Conservation (phyloP, 1,139 yeast genomes). For the Debaryomyces psychrophilus region DNA sequence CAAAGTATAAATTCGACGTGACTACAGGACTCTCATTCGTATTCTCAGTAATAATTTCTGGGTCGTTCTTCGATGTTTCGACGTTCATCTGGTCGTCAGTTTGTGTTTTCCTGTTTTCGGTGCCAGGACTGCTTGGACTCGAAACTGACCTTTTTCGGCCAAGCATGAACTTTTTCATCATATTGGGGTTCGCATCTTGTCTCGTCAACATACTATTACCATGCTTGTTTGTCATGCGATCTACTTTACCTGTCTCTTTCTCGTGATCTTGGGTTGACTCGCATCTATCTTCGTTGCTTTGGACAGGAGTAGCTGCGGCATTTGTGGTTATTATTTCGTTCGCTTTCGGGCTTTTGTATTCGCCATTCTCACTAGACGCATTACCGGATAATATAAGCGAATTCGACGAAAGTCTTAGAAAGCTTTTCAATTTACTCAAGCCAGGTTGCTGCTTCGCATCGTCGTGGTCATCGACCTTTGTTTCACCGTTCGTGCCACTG, state of each 20-base stretch:
- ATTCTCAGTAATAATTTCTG: conserved; percentile 11
- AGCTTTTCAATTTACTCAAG: conserved; percentile 27
- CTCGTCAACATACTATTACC: conserved; percentile 7
- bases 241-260: not conserved
- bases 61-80: conserved; percentile 6
- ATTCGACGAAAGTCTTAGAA: conserved; percentile 25
- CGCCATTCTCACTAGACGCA: not conserved
- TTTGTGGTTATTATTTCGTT: not conserved
- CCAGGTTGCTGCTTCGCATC: conserved; percentile 15
- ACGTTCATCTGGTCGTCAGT: conserved; percentile 2
- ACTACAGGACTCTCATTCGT: conserved; percentile 32
- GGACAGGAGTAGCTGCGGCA: conserved; percentile 12
- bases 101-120: conserved; percentile 11
- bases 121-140: conserved; percentile 17
- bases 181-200: conserved; percentile 14
- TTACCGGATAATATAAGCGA: conserved; percentile 12
- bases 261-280: not conserved
- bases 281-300: not conserved
- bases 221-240: not conserved
- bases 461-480: conserved; percentile 7
- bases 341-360: not conserved
- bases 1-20: conserved; percentile 52
- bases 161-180: conserved; percentile 20
- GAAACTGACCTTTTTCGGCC: conserved; percentile 31
- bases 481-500: conserved; percentile 1